Conservation (phyloP, 2,329 filamentous ascomycete species). For the Botrytis pseudocinerea region DNA sequence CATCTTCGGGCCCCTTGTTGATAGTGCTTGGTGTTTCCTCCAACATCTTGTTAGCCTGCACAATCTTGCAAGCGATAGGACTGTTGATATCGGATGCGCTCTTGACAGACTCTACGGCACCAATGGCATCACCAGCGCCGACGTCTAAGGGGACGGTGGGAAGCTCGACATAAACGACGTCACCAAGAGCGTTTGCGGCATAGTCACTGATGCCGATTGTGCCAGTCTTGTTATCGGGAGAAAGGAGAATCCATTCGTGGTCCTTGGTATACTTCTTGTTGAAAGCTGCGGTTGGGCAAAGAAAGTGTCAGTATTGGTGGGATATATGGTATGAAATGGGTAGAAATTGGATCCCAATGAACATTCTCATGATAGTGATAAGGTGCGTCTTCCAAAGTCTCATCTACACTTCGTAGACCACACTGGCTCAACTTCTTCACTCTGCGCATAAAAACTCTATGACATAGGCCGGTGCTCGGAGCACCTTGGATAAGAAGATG, state of each 20-base stretch:
- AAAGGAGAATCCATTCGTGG: slow-evolving; percentile 96
- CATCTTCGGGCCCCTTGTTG: slow-evolving; percentile 85
- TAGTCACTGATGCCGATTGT: slow-evolving; percentile 84
- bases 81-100: slow-evolving; percentile 96
- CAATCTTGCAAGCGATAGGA: slow-evolving; percentile 76
- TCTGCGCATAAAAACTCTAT: neutral
- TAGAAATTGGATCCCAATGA: neutral
- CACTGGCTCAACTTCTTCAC: neutral
- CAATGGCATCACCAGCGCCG: slow-evolving; percentile 77
- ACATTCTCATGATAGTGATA: neutral
- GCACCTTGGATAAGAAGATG: slow-evolving; percentile 6
- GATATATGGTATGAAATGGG: neutral
- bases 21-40: slow-evolving; percentile 85
- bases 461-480: slow-evolving; percentile 8
- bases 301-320: slow-evolving; percentile 11
- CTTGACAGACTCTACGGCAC: slow-evolving; percentile 97
- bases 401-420: neutral
- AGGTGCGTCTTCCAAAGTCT: neutral
- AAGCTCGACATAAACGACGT: slow-evolving; percentile 97
- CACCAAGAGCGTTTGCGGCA: slow-evolving; percentile 87
- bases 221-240: slow-evolving; percentile 78
- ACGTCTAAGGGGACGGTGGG: slow-evolving; percentile 71
- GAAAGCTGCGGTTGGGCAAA: slow-evolving; percentile 6
- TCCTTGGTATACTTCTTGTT: slow-evolving; percentile 89
- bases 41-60: slow-evolving; percentile 70